Base-by-base conservation (phyloP, 192 early-diverging fungal genomes). In the Entomortierella lignicola region DNA sequence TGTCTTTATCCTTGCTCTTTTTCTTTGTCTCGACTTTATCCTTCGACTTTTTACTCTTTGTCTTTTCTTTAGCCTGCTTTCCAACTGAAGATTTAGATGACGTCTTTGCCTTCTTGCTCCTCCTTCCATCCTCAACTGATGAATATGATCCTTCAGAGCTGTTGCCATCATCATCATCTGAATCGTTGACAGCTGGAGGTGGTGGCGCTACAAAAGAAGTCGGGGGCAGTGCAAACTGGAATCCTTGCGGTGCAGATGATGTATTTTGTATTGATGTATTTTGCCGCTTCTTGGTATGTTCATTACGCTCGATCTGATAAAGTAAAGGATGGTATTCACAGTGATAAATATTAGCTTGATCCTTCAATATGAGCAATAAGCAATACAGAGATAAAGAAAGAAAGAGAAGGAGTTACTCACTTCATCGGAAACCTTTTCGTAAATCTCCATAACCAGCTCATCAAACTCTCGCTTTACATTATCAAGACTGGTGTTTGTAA, bases 381-480 rank as follows among this genome's bases (percentile, higher is more conserved):
- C 2, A 53, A 26, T 29, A 56, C 7, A 7, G 18, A 11, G 32
- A 37, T 32, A 57, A 13, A 21, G 41, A 32, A 56, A 55, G 26
- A 30, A 42, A 11, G 26, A 39, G 34, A 37, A 26, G 1, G 18
- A 26, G 17, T 18, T 43, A 42, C 62, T 66, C 55, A 75, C 55
- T 15, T 69, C 67, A 30, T 73, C 71, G 3, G 63, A 64, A 47
- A 84, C 61, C 26, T 75, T 65, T 15, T 70, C 41, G 60, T 73
- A 80, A 51, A 72, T 80, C 55, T 74, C 75, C 67, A 84, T 74
- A 13, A 84, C 77, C 20, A 84, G 41, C 11, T 69, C 71, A 52
- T 84, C 82, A 30, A 84, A 69, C 29, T 63, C 54, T 2, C 63
- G 60, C 60, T 84, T 81, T 21, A 80, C 44, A 21, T 57, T 29